phyloP scores from a whole-genome alignment of 2,329 filamentous ascomycete genomes.

The Pseudophaeomoniella oleicola region DNA sequence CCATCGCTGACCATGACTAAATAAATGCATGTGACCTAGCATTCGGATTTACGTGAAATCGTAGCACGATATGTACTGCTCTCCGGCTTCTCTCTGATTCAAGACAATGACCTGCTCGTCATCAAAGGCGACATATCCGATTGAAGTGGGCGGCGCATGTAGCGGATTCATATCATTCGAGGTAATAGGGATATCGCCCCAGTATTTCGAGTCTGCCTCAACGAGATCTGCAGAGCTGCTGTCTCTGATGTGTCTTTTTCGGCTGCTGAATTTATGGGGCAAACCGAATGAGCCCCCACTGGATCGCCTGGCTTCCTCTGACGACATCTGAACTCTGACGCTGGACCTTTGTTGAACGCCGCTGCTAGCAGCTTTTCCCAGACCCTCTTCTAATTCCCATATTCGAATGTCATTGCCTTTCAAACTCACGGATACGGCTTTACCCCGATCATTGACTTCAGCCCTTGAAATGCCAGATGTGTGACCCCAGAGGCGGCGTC shows the following conservation, averaged over 20 bases:
- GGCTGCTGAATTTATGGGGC: no score
- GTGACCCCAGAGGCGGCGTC: constrained; percentile 74
- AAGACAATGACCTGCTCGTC: constrained; percentile 84
- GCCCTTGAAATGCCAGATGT: constrained; percentile 79
- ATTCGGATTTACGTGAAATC: constrained; percentile 71
- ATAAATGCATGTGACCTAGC: no score
- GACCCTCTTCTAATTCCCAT: constrained; percentile 74
- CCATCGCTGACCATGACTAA: no score
- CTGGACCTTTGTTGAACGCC: constrained; percentile 1
- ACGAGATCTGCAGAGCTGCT: background rate
- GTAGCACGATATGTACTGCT: constrained; percentile 66
- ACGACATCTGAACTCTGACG: constrained; percentile 6
- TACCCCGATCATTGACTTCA: constrained; percentile 70
- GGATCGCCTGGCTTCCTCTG: constrained; percentile 8
- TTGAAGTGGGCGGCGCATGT: constrained; percentile 4
- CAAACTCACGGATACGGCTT: constrained; percentile 76
- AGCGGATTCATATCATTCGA: background rate
- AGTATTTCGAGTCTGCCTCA: background rate
- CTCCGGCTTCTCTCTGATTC: constrained; percentile 52
- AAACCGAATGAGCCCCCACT: no score
- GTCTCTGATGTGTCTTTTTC: background rate
- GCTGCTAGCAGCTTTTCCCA: constrained; percentile 28
- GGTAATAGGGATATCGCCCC: background rate
- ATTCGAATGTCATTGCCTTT: constrained; percentile 68
- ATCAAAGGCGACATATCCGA: constrained; percentile 70